Evolutionary conservation across 352 stramenopile species (phyloP), one percentile per base, ranked within the genome.

Genomic region (Blastocystis sp.): DNA sequence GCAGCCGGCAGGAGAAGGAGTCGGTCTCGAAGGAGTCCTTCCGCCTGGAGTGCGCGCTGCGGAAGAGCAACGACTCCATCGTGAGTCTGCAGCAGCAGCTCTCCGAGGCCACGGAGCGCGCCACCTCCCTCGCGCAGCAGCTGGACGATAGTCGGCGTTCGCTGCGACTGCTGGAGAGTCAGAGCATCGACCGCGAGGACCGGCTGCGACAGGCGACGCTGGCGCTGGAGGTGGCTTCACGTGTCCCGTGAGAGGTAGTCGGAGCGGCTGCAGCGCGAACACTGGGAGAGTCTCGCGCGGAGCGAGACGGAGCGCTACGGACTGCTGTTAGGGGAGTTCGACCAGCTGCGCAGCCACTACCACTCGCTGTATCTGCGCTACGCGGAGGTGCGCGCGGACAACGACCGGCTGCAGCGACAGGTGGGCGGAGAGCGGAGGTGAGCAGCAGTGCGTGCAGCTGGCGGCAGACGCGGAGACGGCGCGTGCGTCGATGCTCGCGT

Each of bases 391-490:
- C 61, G 63, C 34, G 56, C 40, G 8, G 69, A 81, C 32, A 81
- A 81, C 27, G 69, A 81, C 21, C 46, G 69, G 21, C 46, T 81
- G 4, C 48, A 61, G 32, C 69, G 69, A 29, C 69, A 81, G 46
- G 69, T 81, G 65, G 40, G 36, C 2, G 29, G 7, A 14, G 14
- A 38, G 18, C 1, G 18, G 46, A n/a, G 32, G 24, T 63, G 18
- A 48, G 32, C 18, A 1, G 24, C 40, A 81, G 69, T 81, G 69
- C 29, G 27, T 24, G 3, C 29, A 81, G 21, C 42, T 81, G 53
- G 69, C 69, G n/a, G 61, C 69, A 0, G 69, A 81, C 34, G 69
- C 69, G 1, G 69, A 81, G 40, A 11, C 63, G 69, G 69, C 69
- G 36, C 69, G 69, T 8, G 69, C 69, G 9, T 81, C 69, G 27